These are phyloP conservation scores for Pythium oligandrum DNA, from an alignment of 352 stramenopile species.

Conservation along the genomic window DNA sequence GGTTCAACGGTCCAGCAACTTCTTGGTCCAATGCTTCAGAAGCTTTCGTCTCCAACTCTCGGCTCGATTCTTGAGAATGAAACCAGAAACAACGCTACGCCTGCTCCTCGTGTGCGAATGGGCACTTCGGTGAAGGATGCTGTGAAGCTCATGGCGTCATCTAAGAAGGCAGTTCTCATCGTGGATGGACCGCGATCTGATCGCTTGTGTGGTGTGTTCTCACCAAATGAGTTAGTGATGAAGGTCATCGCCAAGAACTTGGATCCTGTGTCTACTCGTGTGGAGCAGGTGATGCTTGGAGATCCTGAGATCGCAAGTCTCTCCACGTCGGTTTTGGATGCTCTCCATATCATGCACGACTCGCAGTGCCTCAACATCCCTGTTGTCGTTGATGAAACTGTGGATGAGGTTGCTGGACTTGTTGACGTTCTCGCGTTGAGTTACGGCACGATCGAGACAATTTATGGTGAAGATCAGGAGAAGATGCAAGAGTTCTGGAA, in stretches of 20 bases:
- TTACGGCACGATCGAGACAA: slow-evolving; percentile 85
- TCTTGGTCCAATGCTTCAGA: slow-evolving; percentile 77
- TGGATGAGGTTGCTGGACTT: slow-evolving; percentile 62
- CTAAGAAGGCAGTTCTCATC: slow-evolving; percentile 92
- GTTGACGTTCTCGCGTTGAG: slow-evolving; percentile 83
- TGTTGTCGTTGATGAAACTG: slow-evolving; percentile 57
- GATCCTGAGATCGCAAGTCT: slow-evolving; percentile 76
- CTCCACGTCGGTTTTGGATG: slow-evolving; percentile 72
- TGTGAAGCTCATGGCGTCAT: slow-evolving; percentile 67
- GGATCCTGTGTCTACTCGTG: slow-evolving; percentile 80
- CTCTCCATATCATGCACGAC: slow-evolving; percentile 88
- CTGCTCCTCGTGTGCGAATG: slow-evolving; percentile 76
- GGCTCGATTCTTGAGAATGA: slow-evolving; percentile 85
- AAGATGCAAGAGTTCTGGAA: slow-evolving; percentile 91
- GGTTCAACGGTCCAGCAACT: slow-evolving; percentile 72
- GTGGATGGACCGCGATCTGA: slow-evolving; percentile 86
- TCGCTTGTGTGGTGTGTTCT: slow-evolving; percentile 94
- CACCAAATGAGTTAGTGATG: slow-evolving; percentile 96
- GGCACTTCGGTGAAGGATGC: slow-evolving; percentile 81
- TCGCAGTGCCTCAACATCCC: slow-evolving; percentile 79
- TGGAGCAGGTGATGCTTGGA: slow-evolving; percentile 90
- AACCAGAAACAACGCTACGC: slow-evolving; percentile 27
- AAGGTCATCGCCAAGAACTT: slow-evolving; percentile 93
- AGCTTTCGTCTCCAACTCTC: slow-evolving; percentile 74
- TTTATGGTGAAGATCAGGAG: slow-evolving; percentile 84